phyloP scores from a whole-genome alignment of 768 basidiomycete species.

The Lactarius tabidus region DNA sequence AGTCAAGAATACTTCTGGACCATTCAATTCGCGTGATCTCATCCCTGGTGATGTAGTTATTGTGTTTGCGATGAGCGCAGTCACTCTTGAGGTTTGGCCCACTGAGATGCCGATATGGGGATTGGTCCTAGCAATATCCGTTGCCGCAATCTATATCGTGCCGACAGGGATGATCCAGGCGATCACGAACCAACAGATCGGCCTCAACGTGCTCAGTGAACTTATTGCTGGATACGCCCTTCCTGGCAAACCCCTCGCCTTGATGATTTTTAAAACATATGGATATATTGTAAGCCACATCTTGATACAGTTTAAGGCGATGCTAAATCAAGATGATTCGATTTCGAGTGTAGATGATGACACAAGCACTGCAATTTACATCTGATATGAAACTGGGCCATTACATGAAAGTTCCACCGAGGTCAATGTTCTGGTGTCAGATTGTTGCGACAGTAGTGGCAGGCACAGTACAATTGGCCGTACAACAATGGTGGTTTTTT shows the following conservation, averaged over 20 bases:
- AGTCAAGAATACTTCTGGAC: slow-evolving; percentile 2
- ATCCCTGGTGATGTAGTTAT: slow-evolving; percentile 45
- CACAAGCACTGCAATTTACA: slow-evolving; percentile 61
- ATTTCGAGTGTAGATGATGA: slow-evolving; percentile 25
- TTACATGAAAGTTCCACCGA: slow-evolving; percentile 59
- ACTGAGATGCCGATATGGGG: slow-evolving; percentile 68
- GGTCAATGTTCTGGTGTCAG: slow-evolving; percentile 38
- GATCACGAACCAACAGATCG: slow-evolving; percentile 76
- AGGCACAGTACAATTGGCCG: slow-evolving; percentile 62
- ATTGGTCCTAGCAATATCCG: slow-evolving; percentile 47
- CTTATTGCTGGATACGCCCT: slow-evolving; percentile 60
- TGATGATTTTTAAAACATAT: slow-evolving; percentile 71
- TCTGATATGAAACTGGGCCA: slow-evolving; percentile 77
- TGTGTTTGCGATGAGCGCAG: slow-evolving; percentile 55
- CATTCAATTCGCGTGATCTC: slow-evolving; percentile 4
- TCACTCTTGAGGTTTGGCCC: slow-evolving; percentile 62
- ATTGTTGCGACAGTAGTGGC: slow-evolving; percentile 54
- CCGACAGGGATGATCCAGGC: slow-evolving; percentile 82
- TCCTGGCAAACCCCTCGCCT: slow-evolving; percentile 64
- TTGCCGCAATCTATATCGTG: slow-evolving; percentile 60
- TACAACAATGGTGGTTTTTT: slow-evolving; percentile 45
- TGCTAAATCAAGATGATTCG: not conserved
- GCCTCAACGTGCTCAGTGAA: slow-evolving; percentile 66
- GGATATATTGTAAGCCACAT: slow-evolving; percentile 21
- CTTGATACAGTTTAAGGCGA: not conserved